Evolutionary conservation across 2,329 filamentous ascomycete species (phyloP).

Genomic region (Verticillium isaacii): DNA sequence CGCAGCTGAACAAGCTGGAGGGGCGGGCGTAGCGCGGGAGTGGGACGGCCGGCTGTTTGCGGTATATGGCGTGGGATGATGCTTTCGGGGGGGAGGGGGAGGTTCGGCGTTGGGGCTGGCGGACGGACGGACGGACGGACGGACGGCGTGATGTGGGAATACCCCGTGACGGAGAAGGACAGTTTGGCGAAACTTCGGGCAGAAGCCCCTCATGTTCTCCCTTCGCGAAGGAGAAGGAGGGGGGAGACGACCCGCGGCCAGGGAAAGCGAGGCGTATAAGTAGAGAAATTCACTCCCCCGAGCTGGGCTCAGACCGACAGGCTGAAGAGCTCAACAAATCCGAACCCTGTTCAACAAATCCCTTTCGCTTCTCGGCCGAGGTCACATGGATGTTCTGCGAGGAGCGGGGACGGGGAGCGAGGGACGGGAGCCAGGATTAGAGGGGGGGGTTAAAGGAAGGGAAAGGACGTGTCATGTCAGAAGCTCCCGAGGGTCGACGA

Average conservation of each 20-base stretch:
- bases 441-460: neutral
- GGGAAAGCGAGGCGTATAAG: neutral
- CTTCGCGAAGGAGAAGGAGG: neutral
- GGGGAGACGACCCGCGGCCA: neutral
- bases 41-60: neutral
- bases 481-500: neutral
- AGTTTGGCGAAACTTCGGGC: neutral
- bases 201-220: neutral
- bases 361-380: neutral
- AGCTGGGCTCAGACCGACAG: neutral
- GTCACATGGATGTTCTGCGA: neutral
- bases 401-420: neutral
- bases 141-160: neutral
- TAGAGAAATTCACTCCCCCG: neutral
- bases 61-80: neutral
- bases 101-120: neutral
- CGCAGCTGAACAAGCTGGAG: conserved; percentile 42
- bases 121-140: neutral
- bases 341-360: neutral
- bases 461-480: neutral
- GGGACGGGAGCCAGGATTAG: neutral
- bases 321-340: neutral
- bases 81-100: neutral
- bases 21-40: neutral
- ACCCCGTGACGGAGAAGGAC: neutral